phyloP scores from a whole-genome alignment of 768 basidiomycete species.

The Termitomyces sp. region DNA sequence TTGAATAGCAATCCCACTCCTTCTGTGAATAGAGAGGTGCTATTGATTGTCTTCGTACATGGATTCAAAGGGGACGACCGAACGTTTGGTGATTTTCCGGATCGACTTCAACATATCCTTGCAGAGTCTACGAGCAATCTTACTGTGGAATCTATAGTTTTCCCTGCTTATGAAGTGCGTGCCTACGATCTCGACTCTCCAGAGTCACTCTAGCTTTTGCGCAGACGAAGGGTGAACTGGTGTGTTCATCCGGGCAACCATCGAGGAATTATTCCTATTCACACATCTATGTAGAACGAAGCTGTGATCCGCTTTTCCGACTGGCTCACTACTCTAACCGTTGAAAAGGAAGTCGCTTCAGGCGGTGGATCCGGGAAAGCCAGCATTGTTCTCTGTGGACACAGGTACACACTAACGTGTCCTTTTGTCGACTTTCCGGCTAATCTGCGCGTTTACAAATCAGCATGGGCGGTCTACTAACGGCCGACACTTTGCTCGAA shows the following conservation, averaged over 20 bases:
- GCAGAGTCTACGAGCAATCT: constrained; percentile 57
- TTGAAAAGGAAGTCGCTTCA: constrained; percentile 77
- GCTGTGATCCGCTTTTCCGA: constrained; percentile 86
- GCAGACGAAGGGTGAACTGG: constrained; percentile 89
- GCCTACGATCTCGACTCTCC: not conserved
- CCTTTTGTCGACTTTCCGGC: not conserved
- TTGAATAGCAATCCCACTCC: not conserved
- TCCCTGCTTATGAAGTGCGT: constrained; percentile 84
- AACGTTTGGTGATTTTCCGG: constrained; percentile 77
- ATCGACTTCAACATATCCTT: constrained; percentile 73
- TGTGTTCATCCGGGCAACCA: constrained; percentile 31
- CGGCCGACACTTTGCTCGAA: constrained; percentile 78
- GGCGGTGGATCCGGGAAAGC: constrained; percentile 77
- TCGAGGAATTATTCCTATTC: not conserved
- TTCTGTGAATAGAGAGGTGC: constrained; percentile 32
- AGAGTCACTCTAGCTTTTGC: not conserved
- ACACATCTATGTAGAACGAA: constrained; percentile 47
- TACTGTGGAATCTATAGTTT: constrained; percentile 71
- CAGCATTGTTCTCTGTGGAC: constrained; percentile 85
- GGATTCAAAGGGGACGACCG: constrained; percentile 65
- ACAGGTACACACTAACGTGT: constrained; percentile 51
- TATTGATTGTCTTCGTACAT: constrained; percentile 78
- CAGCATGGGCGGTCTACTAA: constrained; percentile 92
- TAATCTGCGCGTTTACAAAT: not conserved
- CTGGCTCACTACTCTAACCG: constrained; percentile 87